Evolutionary conservation across 805 yeast genomes (phyloP).

Genomic region (Millerozyma miso): DNA sequence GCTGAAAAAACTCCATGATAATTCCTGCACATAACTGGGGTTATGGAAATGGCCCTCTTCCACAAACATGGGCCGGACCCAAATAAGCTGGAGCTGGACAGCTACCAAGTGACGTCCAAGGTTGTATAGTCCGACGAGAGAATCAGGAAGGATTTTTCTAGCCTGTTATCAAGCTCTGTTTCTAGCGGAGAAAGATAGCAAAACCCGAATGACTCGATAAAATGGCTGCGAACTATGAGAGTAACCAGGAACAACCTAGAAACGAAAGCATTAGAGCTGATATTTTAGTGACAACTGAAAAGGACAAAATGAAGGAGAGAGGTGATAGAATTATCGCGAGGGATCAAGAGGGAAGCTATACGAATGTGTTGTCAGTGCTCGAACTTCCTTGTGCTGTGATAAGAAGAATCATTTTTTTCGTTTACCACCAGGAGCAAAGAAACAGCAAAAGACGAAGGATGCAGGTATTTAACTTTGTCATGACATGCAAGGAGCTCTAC

Average conservation of each 20-base stretch:
- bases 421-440: neutral
- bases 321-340: neutral
- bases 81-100: neutral
- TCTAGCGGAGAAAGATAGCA: no score
- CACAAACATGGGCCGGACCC: neutral
- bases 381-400: constrained; percentile 10
- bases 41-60: neutral
- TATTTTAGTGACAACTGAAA: neutral
- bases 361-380: neutral
- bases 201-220: neutral
- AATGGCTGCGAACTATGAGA: neutral
- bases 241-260: neutral
- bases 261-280: neutral
- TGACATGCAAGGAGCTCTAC: constrained; percentile 10
- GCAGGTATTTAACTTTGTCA: constrained; percentile 6
- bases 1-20: neutral
- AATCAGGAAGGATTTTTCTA: no score
- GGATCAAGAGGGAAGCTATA: no score
- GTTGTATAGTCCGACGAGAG: no score
- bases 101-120: no score
- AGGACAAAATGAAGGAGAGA: neutral
- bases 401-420: constrained; percentile 8
- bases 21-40: neutral
- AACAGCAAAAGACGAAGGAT: neutral
- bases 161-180: no score